Evolutionary conservation across 2,329 filamentous ascomycete species (phyloP).

Genomic region (Blastomyces percursus): DNA sequence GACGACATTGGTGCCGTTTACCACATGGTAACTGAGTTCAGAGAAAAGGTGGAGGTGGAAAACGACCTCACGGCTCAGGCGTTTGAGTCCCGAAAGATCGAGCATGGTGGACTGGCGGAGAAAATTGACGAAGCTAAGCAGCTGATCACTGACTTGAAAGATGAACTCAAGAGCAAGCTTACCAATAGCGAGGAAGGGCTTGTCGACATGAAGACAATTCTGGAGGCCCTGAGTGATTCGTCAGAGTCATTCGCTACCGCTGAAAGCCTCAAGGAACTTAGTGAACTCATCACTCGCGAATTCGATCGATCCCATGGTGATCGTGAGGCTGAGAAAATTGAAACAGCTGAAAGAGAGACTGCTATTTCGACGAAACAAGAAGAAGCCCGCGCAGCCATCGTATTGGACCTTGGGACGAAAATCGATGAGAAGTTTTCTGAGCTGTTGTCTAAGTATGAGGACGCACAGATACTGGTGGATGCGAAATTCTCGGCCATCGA

Average conservation of each 20-base stretch:
- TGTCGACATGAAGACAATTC: conserved; percentile 44
- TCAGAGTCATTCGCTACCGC: conserved; percentile 37
- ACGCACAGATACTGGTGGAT: conserved; percentile 63
- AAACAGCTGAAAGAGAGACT: conserved; percentile 53
- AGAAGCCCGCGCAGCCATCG: conserved; percentile 45
- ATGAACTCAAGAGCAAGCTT: conserved; percentile 63
- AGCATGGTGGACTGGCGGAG: conserved; percentile 67
- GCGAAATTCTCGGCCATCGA: conserved; percentile 63
- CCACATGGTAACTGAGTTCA: conserved; percentile 57
- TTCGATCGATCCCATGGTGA: conserved; percentile 77
- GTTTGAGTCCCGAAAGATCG: conserved; percentile 72
- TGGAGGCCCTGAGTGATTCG: conserved; percentile 58
- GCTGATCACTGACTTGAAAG: conserved; percentile 67
- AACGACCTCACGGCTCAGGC: conserved; percentile 65
- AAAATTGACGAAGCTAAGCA: conserved; percentile 68
- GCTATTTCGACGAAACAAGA: conserved; percentile 49
- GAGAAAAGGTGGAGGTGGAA: conserved; percentile 53
- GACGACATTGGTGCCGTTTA: conserved; percentile 62
- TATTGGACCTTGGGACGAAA: conserved; percentile 45
- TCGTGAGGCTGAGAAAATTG: conserved; percentile 70
- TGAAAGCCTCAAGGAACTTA: conserved; percentile 59
- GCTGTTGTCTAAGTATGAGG: conserved; percentile 77
- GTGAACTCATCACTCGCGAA: conserved; percentile 66
- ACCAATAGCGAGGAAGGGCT: conserved; percentile 58
- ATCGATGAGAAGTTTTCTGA: conserved; percentile 70